Conservation (phyloP, 2,329 filamentous ascomycete species). For the Triangularia setosa region DNA sequence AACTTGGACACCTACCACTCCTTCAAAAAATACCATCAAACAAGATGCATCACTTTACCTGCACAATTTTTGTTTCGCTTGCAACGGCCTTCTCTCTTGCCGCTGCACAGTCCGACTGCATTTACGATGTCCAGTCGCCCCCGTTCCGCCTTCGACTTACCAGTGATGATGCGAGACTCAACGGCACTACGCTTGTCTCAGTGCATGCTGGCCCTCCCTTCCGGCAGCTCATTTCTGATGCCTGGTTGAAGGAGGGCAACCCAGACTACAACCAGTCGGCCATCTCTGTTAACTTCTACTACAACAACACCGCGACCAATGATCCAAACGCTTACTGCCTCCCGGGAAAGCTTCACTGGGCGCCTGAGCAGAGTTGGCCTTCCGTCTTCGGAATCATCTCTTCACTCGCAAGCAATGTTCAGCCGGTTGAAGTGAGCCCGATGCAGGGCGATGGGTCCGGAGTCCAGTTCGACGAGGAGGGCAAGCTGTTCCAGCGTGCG, state of each 20-base stretch:
- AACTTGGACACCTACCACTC: not conserved
- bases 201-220: constrained; percentile 1
- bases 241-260: not conserved
- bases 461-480: not conserved
- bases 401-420: not conserved
- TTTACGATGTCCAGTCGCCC: not conserved
- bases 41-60: not conserved
- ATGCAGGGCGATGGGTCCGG: not conserved
- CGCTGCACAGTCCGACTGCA: not conserved
- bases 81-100: not conserved
- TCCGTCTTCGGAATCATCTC: not conserved
- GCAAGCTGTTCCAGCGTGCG: not conserved
- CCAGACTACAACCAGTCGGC: not conserved
- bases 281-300: not conserved
- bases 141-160: not conserved
- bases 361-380: not conserved
- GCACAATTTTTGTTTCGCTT: not conserved
- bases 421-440: not conserved
- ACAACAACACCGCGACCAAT: not conserved
- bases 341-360: not conserved
- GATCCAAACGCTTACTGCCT: not conserved
- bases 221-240: not conserved
- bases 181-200: not conserved
- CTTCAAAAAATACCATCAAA: not conserved
- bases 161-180: not conserved